phyloP scores from a whole-genome alignment of 495 filamentous ascomycete species.

The Penicillium paxilli region DNA sequence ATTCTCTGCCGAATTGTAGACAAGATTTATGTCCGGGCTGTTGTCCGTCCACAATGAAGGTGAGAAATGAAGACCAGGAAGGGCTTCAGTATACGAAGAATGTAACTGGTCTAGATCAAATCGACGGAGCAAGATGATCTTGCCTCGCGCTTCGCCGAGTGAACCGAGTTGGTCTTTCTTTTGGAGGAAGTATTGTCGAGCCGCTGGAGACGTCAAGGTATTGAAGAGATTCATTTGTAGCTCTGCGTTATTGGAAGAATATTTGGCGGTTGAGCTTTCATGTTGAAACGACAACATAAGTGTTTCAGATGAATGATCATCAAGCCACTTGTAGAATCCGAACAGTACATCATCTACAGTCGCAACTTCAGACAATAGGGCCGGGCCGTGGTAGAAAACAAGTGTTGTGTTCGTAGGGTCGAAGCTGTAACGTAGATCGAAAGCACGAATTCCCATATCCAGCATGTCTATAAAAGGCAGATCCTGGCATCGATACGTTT shows the following conservation, averaged over 20 bases:
- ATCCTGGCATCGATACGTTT: conserved; percentile 45
- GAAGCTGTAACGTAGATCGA: conserved; percentile 51
- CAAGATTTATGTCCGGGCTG: conserved; percentile 28
- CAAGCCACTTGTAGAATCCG: conserved; percentile 49
- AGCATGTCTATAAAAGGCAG: conserved; percentile 36
- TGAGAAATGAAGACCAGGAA: conserved; percentile 45
- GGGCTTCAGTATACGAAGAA: conserved; percentile 21
- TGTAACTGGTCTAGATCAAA: conserved; percentile 41
- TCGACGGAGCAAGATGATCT: conserved; percentile 40
- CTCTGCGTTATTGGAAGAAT: conserved; percentile 32
- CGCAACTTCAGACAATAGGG: conserved; percentile 43
- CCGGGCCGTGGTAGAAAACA: conserved; percentile 51
- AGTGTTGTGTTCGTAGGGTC: conserved; percentile 45
- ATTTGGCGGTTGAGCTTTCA: conserved; percentile 28
- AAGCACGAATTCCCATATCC: conserved; percentile 48
- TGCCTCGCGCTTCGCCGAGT: conserved; percentile 41
- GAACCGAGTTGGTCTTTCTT: conserved; percentile 35
- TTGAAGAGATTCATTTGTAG: conserved; percentile 36
- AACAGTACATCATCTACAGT: conserved; percentile 49
- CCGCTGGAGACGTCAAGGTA: conserved; percentile 31
- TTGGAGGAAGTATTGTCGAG: conserved; percentile 39
- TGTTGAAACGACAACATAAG: conserved; percentile 42
- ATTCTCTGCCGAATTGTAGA: conserved; percentile 33
- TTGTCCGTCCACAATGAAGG: conserved; percentile 41
- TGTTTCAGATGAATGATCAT: conserved; percentile 33